Conservation (phyloP, 2,329 filamentous ascomycete species). For the Cladosporium velox region DNA sequence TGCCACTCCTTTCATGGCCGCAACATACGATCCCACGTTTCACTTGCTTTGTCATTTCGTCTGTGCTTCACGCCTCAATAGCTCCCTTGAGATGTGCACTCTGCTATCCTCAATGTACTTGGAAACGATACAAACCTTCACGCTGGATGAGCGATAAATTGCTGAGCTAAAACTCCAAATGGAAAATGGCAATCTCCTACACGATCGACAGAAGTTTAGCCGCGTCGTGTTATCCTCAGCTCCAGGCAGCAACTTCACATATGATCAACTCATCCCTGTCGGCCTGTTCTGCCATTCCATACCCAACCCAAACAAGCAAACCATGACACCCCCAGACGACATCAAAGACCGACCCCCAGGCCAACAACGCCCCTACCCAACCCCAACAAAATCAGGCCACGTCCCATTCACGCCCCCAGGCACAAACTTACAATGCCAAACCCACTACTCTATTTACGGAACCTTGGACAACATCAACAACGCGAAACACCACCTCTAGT, state of each 20-base stretch:
- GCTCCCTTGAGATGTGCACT: background rate
- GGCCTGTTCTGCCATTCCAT: background rate
- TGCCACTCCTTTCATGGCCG: slow-evolving; percentile 15
- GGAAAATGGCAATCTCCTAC: background rate
- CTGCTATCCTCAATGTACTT: background rate
- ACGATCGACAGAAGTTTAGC: background rate
- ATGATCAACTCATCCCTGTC: background rate
- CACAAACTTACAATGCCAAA: slow-evolving; percentile 41
- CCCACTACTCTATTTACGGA: slow-evolving; percentile 45
- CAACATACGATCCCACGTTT: background rate
- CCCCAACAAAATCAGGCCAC: background rate
- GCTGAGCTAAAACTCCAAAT: background rate
- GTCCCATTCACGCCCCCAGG: slow-evolving; percentile 30
- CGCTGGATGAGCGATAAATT: background rate
- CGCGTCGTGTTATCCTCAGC: background rate
- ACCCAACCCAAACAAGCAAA: background rate
- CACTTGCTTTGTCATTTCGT: background rate
- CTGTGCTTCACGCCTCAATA: background rate
- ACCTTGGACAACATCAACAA: slow-evolving; percentile 29
- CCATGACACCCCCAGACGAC: background rate
- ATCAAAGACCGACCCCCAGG: background rate
- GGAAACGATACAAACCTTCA: background rate
- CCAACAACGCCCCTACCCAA: background rate
- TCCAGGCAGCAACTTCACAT: background rate
- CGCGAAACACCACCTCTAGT: slow-evolving; percentile 37